A percentile compares a stretch with the other conserved stretches of the same genome.
These are phyloP conservation scores for Boechera stricta DNA, from an alignment of 345 rosid genomes.

Conservation along the genomic window DNA sequence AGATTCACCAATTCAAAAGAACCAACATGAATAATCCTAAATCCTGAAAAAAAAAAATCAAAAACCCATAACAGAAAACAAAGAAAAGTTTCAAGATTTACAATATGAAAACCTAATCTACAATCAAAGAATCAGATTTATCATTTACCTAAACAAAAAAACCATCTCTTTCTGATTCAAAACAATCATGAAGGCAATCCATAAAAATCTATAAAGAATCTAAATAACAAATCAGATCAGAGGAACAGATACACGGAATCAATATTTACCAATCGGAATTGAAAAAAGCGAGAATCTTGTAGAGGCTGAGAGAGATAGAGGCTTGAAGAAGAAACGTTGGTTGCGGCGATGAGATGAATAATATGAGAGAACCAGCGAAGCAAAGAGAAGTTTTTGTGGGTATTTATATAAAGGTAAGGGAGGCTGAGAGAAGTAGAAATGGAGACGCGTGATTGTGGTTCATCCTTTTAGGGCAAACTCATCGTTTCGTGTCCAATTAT, in stretches of 20 bases:
- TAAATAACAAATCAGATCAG: background rate
- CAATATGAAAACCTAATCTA: background rate
- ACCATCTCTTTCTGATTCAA: background rate
- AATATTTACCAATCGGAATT: background rate
- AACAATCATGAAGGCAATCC: too few relatives aligned
- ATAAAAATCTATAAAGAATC: background rate
- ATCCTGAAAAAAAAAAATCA: background rate
- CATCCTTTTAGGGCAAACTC: constrained; percentile 38
- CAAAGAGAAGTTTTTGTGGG: background rate
- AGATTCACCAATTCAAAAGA: background rate
- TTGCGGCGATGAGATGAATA: constrained; percentile 24
- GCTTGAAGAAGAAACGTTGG: background rate
- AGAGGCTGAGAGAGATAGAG: background rate
- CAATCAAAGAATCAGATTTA: background rate
- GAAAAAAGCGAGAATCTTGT: background rate
- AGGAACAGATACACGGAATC: background rate
- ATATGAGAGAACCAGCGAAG: constrained; percentile 18
- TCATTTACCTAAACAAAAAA: background rate
- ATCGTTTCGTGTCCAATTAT: constrained; percentile 19
- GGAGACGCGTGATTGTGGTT: constrained; percentile 36
- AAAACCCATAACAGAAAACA: background rate
- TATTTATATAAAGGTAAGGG: constrained; percentile 2
- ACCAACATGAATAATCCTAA: background rate
- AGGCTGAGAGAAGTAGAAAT: constrained; percentile 24
- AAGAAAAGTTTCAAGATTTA: background rate